Evolutionary conservation across 306 rosid species (phyloP).

Genomic region (Vigna reflexopilosa): DNA sequence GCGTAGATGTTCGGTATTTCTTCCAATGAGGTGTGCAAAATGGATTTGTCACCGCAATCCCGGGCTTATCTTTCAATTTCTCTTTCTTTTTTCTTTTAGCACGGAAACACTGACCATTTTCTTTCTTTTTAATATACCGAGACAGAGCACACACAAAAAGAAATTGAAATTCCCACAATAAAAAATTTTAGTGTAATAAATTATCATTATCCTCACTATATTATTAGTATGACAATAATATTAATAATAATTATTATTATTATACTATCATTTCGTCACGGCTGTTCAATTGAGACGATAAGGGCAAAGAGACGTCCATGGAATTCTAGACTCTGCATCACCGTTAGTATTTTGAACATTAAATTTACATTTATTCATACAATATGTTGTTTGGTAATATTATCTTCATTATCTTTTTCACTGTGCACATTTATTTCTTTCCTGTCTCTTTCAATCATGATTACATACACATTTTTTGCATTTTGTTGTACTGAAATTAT

Average conservation of each 20-base stretch:
- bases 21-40: slow-evolving; percentile 28
- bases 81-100: background rate
- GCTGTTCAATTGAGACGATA: background rate
- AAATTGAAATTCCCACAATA: background rate
- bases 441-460: background rate
- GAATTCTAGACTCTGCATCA: background rate
- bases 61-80: slow-evolving; percentile 38
- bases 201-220: background rate
- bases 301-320: background rate
- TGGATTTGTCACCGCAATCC: slow-evolving; percentile 39
- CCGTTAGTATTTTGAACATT: background rate
- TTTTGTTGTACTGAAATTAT: too few species aligned
- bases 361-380: background rate
- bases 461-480: background rate
- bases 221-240: too few species aligned
- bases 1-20: background rate
- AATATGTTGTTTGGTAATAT: background rate
- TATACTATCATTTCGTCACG: background rate
- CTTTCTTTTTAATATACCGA: background rate
- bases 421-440: background rate
- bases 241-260: too few species aligned
- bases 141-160: background rate
- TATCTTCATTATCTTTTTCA: background rate
- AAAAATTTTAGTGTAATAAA: background rate
- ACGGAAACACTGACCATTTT: slow-evolving; percentile 16